A percentile compares a stretch with the other conserved stretches of the same genome.
Evolutionary conservation across 768 basidiomycete species (phyloP).

Genomic region (Amanita pseudoporphyria): DNA sequence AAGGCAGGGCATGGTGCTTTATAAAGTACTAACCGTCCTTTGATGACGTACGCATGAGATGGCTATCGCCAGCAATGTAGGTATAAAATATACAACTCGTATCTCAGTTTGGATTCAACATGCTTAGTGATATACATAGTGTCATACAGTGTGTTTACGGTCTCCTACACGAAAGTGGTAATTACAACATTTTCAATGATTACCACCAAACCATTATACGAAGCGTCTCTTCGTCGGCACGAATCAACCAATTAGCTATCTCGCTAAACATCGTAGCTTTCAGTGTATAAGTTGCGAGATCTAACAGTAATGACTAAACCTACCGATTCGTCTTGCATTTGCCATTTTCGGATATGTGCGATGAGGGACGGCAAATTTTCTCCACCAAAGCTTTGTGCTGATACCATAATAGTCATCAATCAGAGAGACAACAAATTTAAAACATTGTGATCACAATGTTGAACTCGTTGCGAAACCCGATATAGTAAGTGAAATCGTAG

Average conservation of each 20-base stretch:
- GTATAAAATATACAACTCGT: too few relatives aligned
- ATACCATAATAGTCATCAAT: conserved; percentile 34
- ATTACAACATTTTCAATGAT: conserved; percentile 35
- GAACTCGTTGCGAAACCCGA: conserved; percentile 57
- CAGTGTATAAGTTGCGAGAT: not conserved
- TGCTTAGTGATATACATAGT: not conserved
- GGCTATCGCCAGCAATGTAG: too few relatives aligned
- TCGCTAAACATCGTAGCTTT: conserved; percentile 48
- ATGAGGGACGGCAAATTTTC: conserved; percentile 23
- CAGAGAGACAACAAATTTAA: not conserved
- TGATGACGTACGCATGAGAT: too few relatives aligned
- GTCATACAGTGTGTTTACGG: not conserved
- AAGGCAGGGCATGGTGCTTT: too few relatives aligned
- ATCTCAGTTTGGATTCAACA: too few relatives aligned
- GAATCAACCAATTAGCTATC: conserved; percentile 45
- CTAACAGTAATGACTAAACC: not conserved
- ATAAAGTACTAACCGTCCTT: too few relatives aligned
- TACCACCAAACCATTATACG: not conserved
- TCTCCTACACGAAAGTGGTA: conserved; percentile 39
- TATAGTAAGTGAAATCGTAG: conserved; percentile 50
- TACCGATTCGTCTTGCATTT: conserved; percentile 52
- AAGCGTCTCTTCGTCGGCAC: conserved; percentile 41
- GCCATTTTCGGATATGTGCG: conserved; percentile 34
- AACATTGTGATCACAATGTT: conserved; percentile 29
- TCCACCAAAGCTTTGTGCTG: conserved; percentile 31